These are phyloP conservation scores for Arthrobotrys musiformis DNA, from an alignment of 2,329 filamentous ascomycete species.

Conservation along the genomic window DNA sequence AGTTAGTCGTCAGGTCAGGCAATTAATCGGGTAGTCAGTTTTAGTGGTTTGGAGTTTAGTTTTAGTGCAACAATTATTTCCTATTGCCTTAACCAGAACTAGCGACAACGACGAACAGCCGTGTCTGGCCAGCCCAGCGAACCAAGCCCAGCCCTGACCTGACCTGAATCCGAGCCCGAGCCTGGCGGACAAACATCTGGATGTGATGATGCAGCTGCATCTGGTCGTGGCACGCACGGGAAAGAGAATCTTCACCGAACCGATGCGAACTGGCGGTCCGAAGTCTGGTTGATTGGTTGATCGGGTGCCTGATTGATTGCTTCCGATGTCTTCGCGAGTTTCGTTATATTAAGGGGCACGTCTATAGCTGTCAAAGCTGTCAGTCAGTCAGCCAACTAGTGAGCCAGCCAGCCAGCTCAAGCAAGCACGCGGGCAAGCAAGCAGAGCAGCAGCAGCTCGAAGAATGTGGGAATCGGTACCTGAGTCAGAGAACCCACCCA, in stretches of 20 bases:
- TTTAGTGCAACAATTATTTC: conserved; percentile 44
- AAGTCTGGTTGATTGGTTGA: not conserved
- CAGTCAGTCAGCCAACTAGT: conserved; percentile 15
- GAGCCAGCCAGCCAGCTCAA: not conserved
- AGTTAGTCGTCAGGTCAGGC: not conserved
- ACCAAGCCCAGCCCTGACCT: no score
- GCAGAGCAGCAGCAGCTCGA: conserved; percentile 1
- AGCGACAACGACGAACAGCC: conserved; percentile 17
- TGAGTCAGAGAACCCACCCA: conserved; percentile 37
- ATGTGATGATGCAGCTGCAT: not conserved
- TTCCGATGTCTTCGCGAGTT: not conserved
- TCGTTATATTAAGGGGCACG: not conserved
- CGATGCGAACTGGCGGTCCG: not conserved
- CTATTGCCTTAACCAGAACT: conserved; percentile 24
- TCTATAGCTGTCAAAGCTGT: conserved; percentile 10
- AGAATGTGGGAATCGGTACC: conserved; percentile 42
- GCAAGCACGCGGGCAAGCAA: no score
- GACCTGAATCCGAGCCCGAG: no score
- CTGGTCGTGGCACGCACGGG: no score
- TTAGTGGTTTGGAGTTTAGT: conserved; percentile 31
- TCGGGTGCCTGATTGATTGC: not conserved
- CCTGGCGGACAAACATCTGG: not conserved
- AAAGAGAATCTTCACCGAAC: not conserved
- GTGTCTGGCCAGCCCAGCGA: conserved; percentile 21
- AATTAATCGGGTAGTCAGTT: conserved; percentile 41